Conservation (phyloP, 2,329 filamentous ascomycete species). For the Aspergillus quadrilineatus region DNA sequence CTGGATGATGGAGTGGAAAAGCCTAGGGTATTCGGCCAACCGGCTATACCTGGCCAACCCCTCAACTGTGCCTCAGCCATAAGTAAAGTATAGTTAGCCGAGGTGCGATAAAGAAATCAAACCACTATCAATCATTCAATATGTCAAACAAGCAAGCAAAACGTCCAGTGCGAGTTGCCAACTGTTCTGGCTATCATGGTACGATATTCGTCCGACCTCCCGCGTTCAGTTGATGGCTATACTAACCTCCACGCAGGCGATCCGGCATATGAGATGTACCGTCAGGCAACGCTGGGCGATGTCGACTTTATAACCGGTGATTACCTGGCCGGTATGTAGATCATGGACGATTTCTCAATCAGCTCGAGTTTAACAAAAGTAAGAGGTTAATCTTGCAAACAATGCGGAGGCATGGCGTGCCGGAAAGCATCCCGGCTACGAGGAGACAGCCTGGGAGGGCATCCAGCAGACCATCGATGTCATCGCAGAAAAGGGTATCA, state of each 20-base stretch:
- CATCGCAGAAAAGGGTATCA: conserved; percentile 51
- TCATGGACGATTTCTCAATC: no score
- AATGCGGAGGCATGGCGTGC: conserved; percentile 43
- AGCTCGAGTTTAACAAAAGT: conserved; percentile 9
- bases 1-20: background rate
- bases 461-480: conserved; percentile 48
- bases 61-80: conserved; percentile 3
- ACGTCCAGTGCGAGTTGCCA: conserved; percentile 33
- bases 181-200: conserved; percentile 36
- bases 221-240: background rate
- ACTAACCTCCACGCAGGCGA: conserved; percentile 24
- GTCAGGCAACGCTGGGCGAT: conserved; percentile 37
- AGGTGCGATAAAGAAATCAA: background rate
- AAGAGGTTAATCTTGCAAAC: conserved; percentile 49
- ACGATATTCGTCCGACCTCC: background rate
- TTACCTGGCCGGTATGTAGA: conserved; percentile 47
- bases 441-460: conserved; percentile 52
- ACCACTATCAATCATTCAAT: background rate
- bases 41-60: conserved; percentile 7
- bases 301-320: conserved; percentile 57
- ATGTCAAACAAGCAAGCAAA: conserved; percentile 2
- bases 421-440: conserved; percentile 46
- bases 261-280: conserved; percentile 38
- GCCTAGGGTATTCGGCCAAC: conserved; percentile 7
- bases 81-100: background rate